These are phyloP conservation scores for Fraxinus sp. DNA, from an alignment of 305 asterid genomes.

Conservation along the genomic window DNA sequence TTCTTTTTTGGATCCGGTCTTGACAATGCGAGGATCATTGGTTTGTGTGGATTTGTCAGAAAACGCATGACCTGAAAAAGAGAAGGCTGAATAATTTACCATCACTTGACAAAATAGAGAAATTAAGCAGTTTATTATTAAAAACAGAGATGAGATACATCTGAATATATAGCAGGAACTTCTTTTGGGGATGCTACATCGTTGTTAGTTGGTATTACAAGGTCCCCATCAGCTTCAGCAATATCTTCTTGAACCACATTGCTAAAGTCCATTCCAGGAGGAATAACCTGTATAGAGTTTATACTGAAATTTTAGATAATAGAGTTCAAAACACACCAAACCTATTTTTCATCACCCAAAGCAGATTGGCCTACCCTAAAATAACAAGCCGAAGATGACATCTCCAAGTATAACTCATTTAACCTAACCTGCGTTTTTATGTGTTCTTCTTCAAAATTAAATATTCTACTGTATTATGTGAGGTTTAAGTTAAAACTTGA, in stretches of 20 bases:
- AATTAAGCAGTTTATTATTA: background rate
- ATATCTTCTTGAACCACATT: conserved; percentile 72
- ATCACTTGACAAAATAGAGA: background rate
- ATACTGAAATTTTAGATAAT: background rate
- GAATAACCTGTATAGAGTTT: conserved; percentile 58
- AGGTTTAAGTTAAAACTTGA: background rate
- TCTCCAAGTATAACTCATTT: background rate
- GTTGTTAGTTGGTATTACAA: conserved; percentile 38
- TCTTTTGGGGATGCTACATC: conserved; percentile 68
- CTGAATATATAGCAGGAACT: conserved; percentile 76
- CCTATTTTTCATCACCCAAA: background rate
- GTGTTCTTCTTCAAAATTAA: background rate
- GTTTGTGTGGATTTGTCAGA: conserved; percentile 92
- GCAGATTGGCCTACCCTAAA: background rate
- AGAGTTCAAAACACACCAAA: background rate
- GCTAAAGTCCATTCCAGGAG: conserved; percentile 95
- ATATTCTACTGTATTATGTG: background rate
- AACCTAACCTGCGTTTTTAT: background rate
- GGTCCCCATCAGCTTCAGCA: conserved; percentile 66
- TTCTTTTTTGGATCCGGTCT: conserved; percentile 95
- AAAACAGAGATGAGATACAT: conserved; percentile 33
- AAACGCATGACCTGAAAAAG: conserved; percentile 71
- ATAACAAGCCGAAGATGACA: background rate
- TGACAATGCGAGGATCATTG: conserved; percentile 87
- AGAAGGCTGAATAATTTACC: background rate